A percentile compares a stretch with the other conserved stretches of the same genome.
Evolutionary conservation across 2,329 filamentous ascomycete species (phyloP).

Genomic region (Ophiostoma novo-ulmi): DNA sequence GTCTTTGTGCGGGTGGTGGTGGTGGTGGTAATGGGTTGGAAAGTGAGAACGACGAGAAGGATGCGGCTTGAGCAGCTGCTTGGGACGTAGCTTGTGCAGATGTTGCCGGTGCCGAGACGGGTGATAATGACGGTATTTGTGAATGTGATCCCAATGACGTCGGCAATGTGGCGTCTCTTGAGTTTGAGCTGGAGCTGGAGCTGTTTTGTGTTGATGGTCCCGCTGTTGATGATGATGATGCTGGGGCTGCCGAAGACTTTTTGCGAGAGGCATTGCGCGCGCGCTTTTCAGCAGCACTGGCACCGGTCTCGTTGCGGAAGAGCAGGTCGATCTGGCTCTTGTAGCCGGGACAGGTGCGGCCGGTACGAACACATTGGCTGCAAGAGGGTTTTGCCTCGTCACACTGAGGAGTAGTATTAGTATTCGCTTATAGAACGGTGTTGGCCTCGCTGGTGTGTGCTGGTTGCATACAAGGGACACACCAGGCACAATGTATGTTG

Average conservation of each 20-base stretch:
- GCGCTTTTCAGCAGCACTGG: constrained; percentile 33
- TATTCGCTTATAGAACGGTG: not conserved
- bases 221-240: not conserved
- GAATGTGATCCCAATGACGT: not conserved
- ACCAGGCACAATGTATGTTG: not conserved
- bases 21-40: not conserved
- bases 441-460: not conserved
- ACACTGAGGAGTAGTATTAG: constrained; percentile 43
- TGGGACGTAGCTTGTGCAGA: not conserved
- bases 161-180: not conserved
- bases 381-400: constrained; percentile 63
- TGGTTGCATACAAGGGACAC: not conserved
- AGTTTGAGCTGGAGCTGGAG: too few species aligned
- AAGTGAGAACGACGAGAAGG: not conserved
- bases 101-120: constrained; percentile 10
- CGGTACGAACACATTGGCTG: constrained; percentile 59
- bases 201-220: not conserved
- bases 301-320: constrained; percentile 65
- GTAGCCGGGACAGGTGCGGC: constrained; percentile 61
- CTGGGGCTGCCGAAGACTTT: constrained; percentile 1
- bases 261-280: constrained; percentile 18
- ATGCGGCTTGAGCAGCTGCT: not conserved
- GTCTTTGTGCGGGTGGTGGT: not conserved
- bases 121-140: not conserved
- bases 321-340: constrained; percentile 68